Percentiles rank a stretch among this genome's conserved stretches.
Evolutionary conservation across 768 basidiomycete genomes (phyloP).

Genomic region (Sistotremastrum suecicum): DNA sequence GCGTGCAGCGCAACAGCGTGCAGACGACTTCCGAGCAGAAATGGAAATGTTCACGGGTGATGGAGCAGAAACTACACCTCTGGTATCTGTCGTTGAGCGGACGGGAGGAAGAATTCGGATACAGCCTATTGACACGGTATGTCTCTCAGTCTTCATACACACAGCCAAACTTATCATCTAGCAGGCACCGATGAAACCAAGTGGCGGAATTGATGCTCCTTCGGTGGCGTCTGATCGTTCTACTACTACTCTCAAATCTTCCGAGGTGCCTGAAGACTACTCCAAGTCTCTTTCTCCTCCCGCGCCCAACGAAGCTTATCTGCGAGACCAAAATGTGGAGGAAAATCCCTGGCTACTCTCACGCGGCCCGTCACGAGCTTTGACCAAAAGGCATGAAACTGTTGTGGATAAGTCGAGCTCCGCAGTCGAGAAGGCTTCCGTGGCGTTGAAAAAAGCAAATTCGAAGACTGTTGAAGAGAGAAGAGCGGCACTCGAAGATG

Average conservation of each 20-base stretch:
- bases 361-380: constrained; percentile 24
- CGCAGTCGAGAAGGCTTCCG: constrained; percentile 48
- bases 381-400: constrained; percentile 63
- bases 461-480: constrained; percentile 43
- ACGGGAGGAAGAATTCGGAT: constrained; percentile 54
- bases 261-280: constrained; percentile 29
- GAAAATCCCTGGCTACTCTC: constrained; percentile 74
- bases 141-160: constrained; percentile 2
- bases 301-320: constrained; percentile 8
- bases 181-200: too few relatives aligned
- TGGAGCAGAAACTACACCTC: constrained; percentile 9
- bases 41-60: constrained; percentile 32
- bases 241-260: constrained; percentile 54
- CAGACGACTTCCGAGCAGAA: constrained; percentile 61
- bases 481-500: constrained; percentile 57
- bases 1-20: constrained; percentile 40
- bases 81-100: constrained; percentile 35
- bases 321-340: constrained; percentile 10
- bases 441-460: constrained; percentile 55
- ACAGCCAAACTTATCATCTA: not conserved
- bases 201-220: constrained; percentile 9
- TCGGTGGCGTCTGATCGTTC: constrained; percentile 42
- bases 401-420: constrained; percentile 55
- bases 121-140: constrained; percentile 32
- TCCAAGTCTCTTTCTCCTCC: constrained; percentile 7